Conservation (phyloP, 345 rosid species). For the Salix suchowensis region DNA sequence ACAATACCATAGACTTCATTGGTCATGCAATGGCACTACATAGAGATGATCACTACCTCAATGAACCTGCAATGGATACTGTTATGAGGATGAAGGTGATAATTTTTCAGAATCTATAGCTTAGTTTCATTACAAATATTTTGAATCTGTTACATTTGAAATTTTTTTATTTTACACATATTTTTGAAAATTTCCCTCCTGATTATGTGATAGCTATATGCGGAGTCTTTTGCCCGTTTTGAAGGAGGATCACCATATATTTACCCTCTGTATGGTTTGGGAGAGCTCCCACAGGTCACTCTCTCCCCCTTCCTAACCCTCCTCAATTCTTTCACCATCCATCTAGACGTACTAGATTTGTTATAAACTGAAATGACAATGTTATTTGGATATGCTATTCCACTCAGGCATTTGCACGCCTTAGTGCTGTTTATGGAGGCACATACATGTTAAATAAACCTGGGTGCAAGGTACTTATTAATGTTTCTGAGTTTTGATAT, state of each 20-base stretch:
- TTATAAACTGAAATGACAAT: neutral
- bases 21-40: slow-evolving; percentile 97
- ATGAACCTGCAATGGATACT: slow-evolving; percentile 89
- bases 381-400: slow-evolving; percentile 3
- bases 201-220: slow-evolving; percentile 56
- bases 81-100: slow-evolving; percentile 95
- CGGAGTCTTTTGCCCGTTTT: slow-evolving; percentile 92
- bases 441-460: slow-evolving; percentile 95
- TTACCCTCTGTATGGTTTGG: slow-evolving; percentile 90
- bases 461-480: slow-evolving; percentile 69
- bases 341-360: neutral
- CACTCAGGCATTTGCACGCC: slow-evolving; percentile 89
- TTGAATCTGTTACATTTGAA: neutral
- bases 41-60: slow-evolving; percentile 70
- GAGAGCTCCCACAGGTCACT: slow-evolving; percentile 94
- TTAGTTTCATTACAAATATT: neutral
- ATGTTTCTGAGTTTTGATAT: neutral
- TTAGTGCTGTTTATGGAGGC: slow-evolving; percentile 97
- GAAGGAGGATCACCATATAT: slow-evolving; percentile 98
- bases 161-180: slow-evolving; percentile 5
- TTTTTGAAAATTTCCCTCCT: neutral
- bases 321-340: neutral
- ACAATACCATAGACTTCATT: slow-evolving; percentile 82
- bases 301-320: neutral
- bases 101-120: neutral